phyloP scores from a whole-genome alignment of 2,329 filamentous ascomycete species.

The Claviceps spartinae region DNA sequence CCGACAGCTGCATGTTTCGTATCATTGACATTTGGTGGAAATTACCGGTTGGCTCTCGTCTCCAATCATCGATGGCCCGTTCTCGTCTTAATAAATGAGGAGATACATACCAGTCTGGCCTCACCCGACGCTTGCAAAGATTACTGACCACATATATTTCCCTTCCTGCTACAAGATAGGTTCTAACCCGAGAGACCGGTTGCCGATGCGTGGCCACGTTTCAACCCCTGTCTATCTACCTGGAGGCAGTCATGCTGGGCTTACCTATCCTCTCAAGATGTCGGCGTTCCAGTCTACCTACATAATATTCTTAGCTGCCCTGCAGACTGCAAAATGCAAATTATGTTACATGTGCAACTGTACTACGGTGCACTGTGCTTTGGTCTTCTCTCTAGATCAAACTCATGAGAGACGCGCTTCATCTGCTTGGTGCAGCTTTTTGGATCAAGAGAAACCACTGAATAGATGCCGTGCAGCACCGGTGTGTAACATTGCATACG shows the following conservation, averaged over 20 bases:
- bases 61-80: background rate
- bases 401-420: background rate
- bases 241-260: too few relatives aligned
- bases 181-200: background rate
- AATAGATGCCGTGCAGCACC: conserved; percentile 4
- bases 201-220: background rate
- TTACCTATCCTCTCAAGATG: too few relatives aligned
- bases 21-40: too few relatives aligned
- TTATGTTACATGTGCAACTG: too few relatives aligned
- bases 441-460: background rate
- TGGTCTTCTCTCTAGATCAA: background rate
- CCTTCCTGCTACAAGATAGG: background rate
- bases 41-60: too few relatives aligned
- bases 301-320: background rate
- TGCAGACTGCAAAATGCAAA: background rate
- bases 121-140: background rate
- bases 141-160: background rate
- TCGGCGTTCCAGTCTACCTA: background rate
- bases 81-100: background rate
- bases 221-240: background rate
- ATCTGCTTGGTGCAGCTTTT: background rate
- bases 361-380: background rate
- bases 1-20: too few relatives aligned
- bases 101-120: background rate
- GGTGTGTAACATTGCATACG: conserved; percentile 4